Evolutionary conservation across 805 yeast genomes (phyloP).

Genomic region (Candida glaebosa): DNA sequence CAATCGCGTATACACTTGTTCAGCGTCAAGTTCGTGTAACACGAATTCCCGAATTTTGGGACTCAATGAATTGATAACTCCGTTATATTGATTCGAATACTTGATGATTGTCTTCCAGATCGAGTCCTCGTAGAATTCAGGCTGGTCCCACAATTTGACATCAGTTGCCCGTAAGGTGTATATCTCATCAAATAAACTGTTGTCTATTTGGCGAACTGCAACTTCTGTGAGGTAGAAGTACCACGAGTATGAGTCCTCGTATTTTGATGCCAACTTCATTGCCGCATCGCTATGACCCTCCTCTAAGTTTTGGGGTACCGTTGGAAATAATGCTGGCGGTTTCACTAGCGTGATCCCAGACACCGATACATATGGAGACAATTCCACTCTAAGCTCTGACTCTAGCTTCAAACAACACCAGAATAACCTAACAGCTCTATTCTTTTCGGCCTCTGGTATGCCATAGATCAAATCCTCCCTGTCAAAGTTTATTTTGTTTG

Average conservation of each 20-base stretch:
- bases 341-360: slow-evolving; percentile 29
- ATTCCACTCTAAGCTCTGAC: slow-evolving; percentile 31
- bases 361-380: slow-evolving; percentile 29
- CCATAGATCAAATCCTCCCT: neutral
- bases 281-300: slow-evolving; percentile 21
- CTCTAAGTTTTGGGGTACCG: slow-evolving; percentile 20
- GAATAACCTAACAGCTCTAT: slow-evolving; percentile 25
- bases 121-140: slow-evolving; percentile 16
- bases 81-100: slow-evolving; percentile 35
- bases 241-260: slow-evolving; percentile 32
- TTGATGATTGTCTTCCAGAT: slow-evolving; percentile 28
- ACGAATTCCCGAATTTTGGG: slow-evolving; percentile 32
- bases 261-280: slow-evolving; percentile 20
- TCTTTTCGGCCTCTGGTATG: slow-evolving; percentile 11
- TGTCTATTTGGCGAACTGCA: slow-evolving; percentile 38
- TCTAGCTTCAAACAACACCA: slow-evolving; percentile 38
- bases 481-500: slow-evolving; percentile 6
- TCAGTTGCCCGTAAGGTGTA: slow-evolving; percentile 14
- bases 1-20: slow-evolving; percentile 25
- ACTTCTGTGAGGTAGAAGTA: slow-evolving; percentile 37
- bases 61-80: slow-evolving; percentile 33
- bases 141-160: slow-evolving; percentile 21
- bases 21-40: slow-evolving; percentile 27
- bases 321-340: slow-evolving; percentile 32
- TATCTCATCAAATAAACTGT: slow-evolving; percentile 31